Base-by-base conservation (phyloP, 768 basidiomycete species). In the Artomyces pyxidatus region DNA sequence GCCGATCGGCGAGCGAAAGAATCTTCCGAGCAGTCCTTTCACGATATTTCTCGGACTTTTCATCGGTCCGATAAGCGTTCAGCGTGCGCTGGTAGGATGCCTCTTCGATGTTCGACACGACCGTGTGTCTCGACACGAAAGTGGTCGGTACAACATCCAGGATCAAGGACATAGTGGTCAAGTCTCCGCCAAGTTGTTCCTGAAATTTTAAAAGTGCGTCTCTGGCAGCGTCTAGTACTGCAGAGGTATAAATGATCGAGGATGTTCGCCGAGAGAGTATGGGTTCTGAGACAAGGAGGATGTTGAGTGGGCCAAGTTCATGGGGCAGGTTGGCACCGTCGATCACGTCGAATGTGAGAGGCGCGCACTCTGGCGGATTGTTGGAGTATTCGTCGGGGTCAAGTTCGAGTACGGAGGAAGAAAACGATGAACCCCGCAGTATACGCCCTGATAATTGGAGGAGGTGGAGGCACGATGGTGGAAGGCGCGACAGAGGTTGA, bases 291-390 rank as follows among this genome's bases (percentile, higher is more conserved):
- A 63, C 60, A 29, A 68, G 43, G 4, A 78, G 57, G 35, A 76
- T 47, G 46, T 77, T 78, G 22, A 77, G 51, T 6, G 75, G 57
- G 0, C 75, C 76, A 17, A 72, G 27, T 52, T 74, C 72, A 53
- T 78, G 75, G 3, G 61, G 52, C 22, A 78, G 60, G 47, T 77
- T 76, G 22, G 75, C 76, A 0, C 75, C 71, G 28, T 78, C 74
- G 27, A 78, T 71, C 45, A 73, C 63, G 48, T 71, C 63, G 55
- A 77, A 78, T 2, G 47, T 42, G 6, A 60, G 28, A 2, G 75
- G 73, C 3, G 65, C 64, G 3, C 45, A 22, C 14, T 45, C n/a
- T n/a, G n/a, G n/a, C n/a, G n/a, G 21, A 6, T 27, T 30, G 5
- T 35, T 35, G 32, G 7, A 3, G 32, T 74, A 73, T 45, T 70